These are phyloP conservation scores for Alternaria brassicicola DNA, from an alignment of 2,329 filamentous ascomycete species.

Conservation along the genomic window DNA sequence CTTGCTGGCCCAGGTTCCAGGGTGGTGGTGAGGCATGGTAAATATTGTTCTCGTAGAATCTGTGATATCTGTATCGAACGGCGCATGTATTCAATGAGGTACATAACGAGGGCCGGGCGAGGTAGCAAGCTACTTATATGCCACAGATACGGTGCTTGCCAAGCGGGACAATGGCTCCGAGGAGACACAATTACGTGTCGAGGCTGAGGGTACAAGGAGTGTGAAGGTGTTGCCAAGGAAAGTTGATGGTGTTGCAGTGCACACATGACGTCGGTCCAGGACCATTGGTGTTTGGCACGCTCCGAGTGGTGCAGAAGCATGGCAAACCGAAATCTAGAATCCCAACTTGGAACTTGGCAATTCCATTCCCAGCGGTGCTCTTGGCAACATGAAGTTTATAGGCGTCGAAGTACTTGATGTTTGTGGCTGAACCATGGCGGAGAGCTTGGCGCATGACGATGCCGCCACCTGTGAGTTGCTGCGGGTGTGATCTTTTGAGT, in stretches of 20 bases:
- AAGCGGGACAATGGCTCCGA: constrained; percentile 10
- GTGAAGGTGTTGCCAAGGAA: constrained; percentile 14
- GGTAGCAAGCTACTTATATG: constrained; percentile 13
- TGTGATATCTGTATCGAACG: constrained; percentile 20
- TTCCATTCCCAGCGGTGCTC: constrained; percentile 14
- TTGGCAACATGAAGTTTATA: constrained; percentile 2
- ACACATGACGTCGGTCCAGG: constrained; percentile 24
- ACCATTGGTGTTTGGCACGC: not conserved
- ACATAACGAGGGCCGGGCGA: constrained; percentile 8
- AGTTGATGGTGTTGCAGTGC: constrained; percentile 8
- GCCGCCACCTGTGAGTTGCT: not conserved
- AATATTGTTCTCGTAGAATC: constrained; percentile 17
- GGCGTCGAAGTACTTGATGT: not conserved
- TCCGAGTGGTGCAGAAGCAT: constrained; percentile 1
- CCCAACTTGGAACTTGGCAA: constrained; percentile 10
- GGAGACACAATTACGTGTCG: constrained; percentile 14
- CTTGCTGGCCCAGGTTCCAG: constrained; percentile 23
- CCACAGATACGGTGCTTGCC: not conserved
- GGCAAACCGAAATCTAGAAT: constrained; percentile 16
- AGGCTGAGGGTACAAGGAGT: constrained; percentile 14
- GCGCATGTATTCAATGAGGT: constrained; percentile 25
- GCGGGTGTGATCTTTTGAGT: not conserved
- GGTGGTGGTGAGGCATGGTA: constrained; percentile 25
- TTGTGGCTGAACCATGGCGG: constrained; percentile 18
- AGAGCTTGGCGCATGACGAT: constrained; percentile 18